Evolutionary conservation across 1,284 basidiomycete genomes (phyloP), one percentile per base, ranked within the genome.

Genomic region (Heterobasidion irregulare): DNA sequence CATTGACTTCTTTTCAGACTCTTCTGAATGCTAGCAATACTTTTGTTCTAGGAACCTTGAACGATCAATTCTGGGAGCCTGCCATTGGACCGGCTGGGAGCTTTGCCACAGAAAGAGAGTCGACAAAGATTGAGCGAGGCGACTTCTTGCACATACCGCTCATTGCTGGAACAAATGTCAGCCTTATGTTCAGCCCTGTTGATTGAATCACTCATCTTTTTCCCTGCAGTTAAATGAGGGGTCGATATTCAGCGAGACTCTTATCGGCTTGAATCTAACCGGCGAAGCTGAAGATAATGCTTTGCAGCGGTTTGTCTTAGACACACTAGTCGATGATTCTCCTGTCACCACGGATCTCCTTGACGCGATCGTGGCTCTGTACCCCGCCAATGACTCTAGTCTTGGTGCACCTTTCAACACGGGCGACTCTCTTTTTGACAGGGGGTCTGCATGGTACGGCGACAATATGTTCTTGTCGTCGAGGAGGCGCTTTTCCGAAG

Each of bases 31-130:
- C 74, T 53, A 78, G 75, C 52, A 82, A 82, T 57, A 52, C 59
- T 0, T 73, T 82, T 73, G 75, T 79, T 9, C 55, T 38, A 0
- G 57, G 65, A 2, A 76, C 75, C 1, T 62, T 84, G 32, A 82
- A 83, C 56, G n/a, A 57, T 1, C 82, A 84, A 57, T 64, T 83
- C 13, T 84, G 82, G 82, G 70, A 84, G 59, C 82, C 82, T 0
- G 62, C 78, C 0, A 71, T 83, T 7, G 81, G 38, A n/a, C 38
- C 79, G 2, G 56, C 68, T 0, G 79, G 79, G 0, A 83, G 79
- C 61, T 72, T 84, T 50, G 64, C 76, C 6, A 63, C 76, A 0
- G 72, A 73, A 56, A 66, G 76, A 33, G 78, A 80, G 1, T 84
- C 81, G 0, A 59, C 64, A 12, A 71, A 69, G 47, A 75, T 84